Evolutionary conservation across 169 alveolate species (phyloP).

Genomic region (Plasmodium malariae): DNA sequence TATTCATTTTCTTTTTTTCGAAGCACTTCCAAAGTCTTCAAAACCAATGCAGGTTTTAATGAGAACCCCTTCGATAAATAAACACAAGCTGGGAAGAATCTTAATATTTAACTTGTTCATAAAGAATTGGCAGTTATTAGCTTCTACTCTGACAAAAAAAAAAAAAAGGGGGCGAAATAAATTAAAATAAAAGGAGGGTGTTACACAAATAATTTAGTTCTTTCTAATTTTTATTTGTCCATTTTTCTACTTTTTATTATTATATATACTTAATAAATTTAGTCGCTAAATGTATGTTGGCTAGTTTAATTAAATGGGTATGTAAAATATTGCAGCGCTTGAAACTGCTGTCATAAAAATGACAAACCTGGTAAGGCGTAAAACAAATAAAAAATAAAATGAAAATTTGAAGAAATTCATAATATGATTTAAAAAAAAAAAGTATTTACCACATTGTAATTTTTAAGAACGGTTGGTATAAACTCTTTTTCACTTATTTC

Average conservation of each 20-base stretch:
- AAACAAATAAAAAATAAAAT: too few relatives aligned
- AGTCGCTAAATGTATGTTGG: conserved; percentile 50
- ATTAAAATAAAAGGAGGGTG: neutral
- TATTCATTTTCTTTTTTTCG: neutral
- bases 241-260: neutral
- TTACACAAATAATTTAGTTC: neutral
- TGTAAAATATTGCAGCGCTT: conserved; percentile 70
- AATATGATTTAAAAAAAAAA: neutral
- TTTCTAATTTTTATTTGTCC: neutral
- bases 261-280: conserved; percentile 56
- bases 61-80: conserved; percentile 72
- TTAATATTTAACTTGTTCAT: conserved; percentile 58
- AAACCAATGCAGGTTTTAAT: conserved; percentile 56
- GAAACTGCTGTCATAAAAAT: conserved; percentile 65
- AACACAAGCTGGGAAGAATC: conserved; percentile 68
- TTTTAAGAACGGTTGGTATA: conserved; percentile 59
- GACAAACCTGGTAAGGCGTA: conserved; percentile 29
- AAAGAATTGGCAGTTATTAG: conserved; percentile 67
- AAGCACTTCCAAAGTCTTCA: conserved; percentile 70
- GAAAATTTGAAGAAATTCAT: too few relatives aligned
- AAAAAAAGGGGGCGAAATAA: neutral
- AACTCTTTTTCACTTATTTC: conserved; percentile 65
- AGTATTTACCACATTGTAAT: conserved; percentile 30
- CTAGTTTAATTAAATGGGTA: conserved; percentile 60
- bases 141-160: conserved; percentile 52